These are phyloP conservation scores for Prillingera fragicola DNA, from an alignment of 1,284 basidiomycete genomes.

Conservation along the genomic window DNA sequence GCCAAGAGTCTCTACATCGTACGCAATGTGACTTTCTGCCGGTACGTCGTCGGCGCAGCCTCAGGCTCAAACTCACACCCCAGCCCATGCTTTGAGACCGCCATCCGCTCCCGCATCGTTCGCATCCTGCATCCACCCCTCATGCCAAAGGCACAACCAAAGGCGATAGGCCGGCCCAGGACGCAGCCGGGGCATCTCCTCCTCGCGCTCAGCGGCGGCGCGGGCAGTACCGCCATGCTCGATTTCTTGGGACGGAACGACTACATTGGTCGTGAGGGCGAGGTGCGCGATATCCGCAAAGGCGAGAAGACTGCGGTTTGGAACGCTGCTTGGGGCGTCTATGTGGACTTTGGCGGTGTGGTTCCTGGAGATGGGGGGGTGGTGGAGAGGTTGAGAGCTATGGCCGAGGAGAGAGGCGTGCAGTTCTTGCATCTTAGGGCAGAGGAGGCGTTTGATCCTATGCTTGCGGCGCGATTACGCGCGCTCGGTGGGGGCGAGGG, in stretches of 20 bases:
- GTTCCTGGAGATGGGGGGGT: slow-evolving; percentile 12
- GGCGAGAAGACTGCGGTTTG: slow-evolving; percentile 37
- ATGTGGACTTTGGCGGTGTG: slow-evolving; percentile 40
- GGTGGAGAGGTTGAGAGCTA: slow-evolving; percentile 17
- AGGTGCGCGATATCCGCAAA: slow-evolving; percentile 23
- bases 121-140: slow-evolving; percentile 32
- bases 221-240: slow-evolving; percentile 38
- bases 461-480: slow-evolving; percentile 9
- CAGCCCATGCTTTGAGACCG: slow-evolving; percentile 31
- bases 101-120: slow-evolving; percentile 23
- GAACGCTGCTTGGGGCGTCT: slow-evolving; percentile 35
- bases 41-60: slow-evolving; percentile 16
- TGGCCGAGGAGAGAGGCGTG: slow-evolving; percentile 22
- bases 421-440: slow-evolving; percentile 31
- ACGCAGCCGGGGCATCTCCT: slow-evolving; percentile 24
- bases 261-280: slow-evolving; percentile 27
- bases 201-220: slow-evolving; percentile 38
- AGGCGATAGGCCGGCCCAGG: slow-evolving; percentile 20
- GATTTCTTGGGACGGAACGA: slow-evolving; percentile 25
- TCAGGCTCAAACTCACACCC: background rate
- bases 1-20: slow-evolving; percentile 32
- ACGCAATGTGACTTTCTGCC: slow-evolving; percentile 36
- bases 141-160: slow-evolving; percentile 2
- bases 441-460: slow-evolving; percentile 39
- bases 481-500: slow-evolving; percentile 1